Percentiles rank a stretch among this genome's conserved stretches.
Evolutionary conservation across 495 filamentous ascomycete species (phyloP).

Genomic region (Aspergillus nanangensis): DNA sequence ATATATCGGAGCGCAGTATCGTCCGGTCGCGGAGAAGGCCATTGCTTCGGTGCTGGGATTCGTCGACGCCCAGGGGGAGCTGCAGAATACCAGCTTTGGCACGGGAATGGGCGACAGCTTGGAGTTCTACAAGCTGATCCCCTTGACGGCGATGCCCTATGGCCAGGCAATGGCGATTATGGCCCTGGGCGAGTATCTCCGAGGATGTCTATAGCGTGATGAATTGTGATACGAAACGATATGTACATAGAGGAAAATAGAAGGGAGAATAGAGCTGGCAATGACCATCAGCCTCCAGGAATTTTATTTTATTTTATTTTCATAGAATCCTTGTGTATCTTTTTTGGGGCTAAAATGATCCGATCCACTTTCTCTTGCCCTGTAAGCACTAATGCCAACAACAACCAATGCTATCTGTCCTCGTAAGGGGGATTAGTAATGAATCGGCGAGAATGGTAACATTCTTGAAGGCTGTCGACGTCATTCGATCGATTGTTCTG

Average conservation of each 20-base stretch:
- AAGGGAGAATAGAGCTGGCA: too few species aligned
- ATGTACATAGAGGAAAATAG: neutral
- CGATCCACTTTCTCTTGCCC: too few species aligned
- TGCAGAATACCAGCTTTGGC: constrained; percentile 67
- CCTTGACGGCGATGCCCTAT: constrained; percentile 69
- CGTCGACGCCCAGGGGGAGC: constrained; percentile 56
- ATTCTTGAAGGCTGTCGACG: too few species aligned
- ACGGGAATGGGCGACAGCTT: constrained; percentile 64
- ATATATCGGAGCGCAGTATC: constrained; percentile 52
- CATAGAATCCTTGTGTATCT: too few species aligned
- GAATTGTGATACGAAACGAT: neutral
- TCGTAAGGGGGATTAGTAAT: too few species aligned
- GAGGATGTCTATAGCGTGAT: constrained; percentile 39
- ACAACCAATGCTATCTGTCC: too few species aligned
- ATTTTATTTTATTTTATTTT: too few species aligned
- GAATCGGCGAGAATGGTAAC: too few species aligned
- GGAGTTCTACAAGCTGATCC: constrained; percentile 67
- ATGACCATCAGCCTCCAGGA: too few species aligned
- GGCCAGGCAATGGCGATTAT: constrained; percentile 76
- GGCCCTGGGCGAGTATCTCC: constrained; percentile 61
- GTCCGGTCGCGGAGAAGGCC: constrained; percentile 52
- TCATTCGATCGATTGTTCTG: too few species aligned
- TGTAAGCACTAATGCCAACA: too few species aligned
- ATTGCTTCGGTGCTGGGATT: constrained; percentile 55
- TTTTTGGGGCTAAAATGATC: too few species aligned